Percentiles rank a stretch among this genome's conserved stretches.
Conservation (phyloP, 2,329 filamentous ascomycete genomes). For the Amauroascus niger region DNA sequence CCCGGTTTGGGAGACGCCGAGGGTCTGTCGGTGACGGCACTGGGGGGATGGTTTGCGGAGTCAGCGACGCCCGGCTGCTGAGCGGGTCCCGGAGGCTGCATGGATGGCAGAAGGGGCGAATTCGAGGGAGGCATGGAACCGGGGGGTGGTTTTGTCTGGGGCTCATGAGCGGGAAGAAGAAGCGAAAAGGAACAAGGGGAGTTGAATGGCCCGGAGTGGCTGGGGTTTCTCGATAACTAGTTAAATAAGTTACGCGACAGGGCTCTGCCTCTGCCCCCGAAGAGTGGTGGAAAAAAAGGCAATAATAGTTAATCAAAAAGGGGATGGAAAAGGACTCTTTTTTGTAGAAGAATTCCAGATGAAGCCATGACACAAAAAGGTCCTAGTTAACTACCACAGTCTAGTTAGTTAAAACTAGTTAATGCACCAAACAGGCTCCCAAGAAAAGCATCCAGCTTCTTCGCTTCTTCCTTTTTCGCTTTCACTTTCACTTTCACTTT, state of each 20-base stretch:
- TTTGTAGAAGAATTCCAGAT: not conserved
- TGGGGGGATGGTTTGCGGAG: not conserved
- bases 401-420: too few species aligned
- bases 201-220: not conserved
- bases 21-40: conserved; percentile 4
- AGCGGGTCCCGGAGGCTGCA: conserved; percentile 3
- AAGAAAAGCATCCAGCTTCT: too few species aligned
- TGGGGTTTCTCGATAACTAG: not conserved
- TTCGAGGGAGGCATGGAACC: conserved; percentile 6
- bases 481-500: too few species aligned
- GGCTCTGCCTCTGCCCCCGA: too few species aligned
- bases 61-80: not conserved
- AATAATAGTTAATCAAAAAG: too few species aligned
- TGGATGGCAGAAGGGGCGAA: conserved; percentile 4
- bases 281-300: not conserved
- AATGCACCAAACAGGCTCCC: too few species aligned
- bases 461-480: too few species aligned
- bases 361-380: not conserved
- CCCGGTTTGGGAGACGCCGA: conserved; percentile 6
- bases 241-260: too few species aligned
- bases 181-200: not conserved
- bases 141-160: not conserved
- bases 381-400: too few species aligned
- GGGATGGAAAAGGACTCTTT: not conserved
- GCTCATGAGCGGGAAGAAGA: not conserved